Evolutionary conservation across 345 rosid genomes (phyloP).

Genomic region (Excoecaria agallocha): DNA sequence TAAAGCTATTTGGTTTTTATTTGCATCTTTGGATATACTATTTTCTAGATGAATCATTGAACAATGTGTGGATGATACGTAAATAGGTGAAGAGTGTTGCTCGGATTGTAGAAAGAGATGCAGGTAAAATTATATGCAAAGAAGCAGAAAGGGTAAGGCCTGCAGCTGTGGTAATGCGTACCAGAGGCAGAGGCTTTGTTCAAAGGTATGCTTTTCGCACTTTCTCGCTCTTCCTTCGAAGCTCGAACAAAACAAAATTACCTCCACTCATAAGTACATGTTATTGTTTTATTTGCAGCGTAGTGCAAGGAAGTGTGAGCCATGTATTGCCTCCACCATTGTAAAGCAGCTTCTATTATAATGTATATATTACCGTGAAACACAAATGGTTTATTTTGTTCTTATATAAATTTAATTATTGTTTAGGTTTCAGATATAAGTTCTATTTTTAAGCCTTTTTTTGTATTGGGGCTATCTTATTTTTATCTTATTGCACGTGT

Average conservation of each 20-base stretch:
- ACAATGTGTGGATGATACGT: conserved; percentile 6
- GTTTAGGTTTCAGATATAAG: no score
- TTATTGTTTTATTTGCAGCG: conserved; percentile 35
- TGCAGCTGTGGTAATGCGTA: conserved; percentile 87
- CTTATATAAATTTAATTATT: no score
- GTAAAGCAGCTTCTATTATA: conserved; percentile 72
- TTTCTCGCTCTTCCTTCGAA: not conserved
- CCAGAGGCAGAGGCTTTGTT: conserved; percentile 78
- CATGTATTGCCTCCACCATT: conserved; percentile 80
- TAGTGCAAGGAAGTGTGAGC: conserved; percentile 74
- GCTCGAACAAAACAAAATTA: no score
- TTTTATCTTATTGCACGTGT: no score
- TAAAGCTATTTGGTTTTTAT: no score
- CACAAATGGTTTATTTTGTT: no score
- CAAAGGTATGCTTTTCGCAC: conserved; percentile 47
- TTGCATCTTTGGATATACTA: no score
- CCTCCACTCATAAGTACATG: no score
- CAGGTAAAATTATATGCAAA: conserved; percentile 71
- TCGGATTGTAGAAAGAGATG: conserved; percentile 74
- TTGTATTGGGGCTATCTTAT: no score
- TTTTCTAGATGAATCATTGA: no score
- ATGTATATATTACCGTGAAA: no score
- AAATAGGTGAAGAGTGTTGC: conserved; percentile 60
- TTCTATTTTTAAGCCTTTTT: no score
- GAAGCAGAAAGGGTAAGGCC: conserved; percentile 83